Evolutionary conservation across 2,329 filamentous ascomycete genomes (phyloP), one percentile per base, ranked within the genome.

Genomic region (Uncinocarpus reesii): DNA sequence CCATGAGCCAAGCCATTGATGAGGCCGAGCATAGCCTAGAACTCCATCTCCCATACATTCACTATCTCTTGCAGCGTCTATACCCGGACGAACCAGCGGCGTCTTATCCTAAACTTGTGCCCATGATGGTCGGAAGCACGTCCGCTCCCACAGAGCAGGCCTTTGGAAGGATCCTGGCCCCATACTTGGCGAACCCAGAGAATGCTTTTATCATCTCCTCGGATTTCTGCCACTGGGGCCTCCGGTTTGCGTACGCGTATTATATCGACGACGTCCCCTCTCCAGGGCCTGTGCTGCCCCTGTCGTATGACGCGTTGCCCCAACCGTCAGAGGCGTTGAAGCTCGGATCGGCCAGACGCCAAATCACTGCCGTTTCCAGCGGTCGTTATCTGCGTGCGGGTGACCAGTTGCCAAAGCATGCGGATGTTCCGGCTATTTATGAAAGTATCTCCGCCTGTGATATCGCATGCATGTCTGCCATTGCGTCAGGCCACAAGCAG

Each of bases 161-260:
- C 1, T 79, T 84, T 49, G 92, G 87, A 2, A 59, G 70, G 21
- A 63, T 88, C n/a, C 71, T 98, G 6, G 78, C 84, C 1, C 81
- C 84, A 0, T 94, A 92, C 62, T 69, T 98, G 5, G 72, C 74
- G 28, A 84, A 95, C 56, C 78, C 82, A 0, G 56, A 56, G 13
- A 93, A 86, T 52, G 80, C 83, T 1, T 95, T 96, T 62, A 77
- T 98, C 52, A 77, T 96, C 54, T 92, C 85, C 64, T 95, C 88
- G 1, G 92, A 98, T 64, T 98, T 98, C 64, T 95, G 90, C 55
- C 92, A 98, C 66, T 98, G 92, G 92, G 92, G 92, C 8, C 58
- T 72, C 0, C 76, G 86, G 42, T 98, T 95, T 65, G 72, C 76
- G 48, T 98, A 96, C 65, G 86, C 81, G 23, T 83, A 83, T 51